These are phyloP conservation scores for Akanthomyces dipterigenus DNA, from an alignment of 2,329 filamentous ascomycete species.

Conservation along the genomic window DNA sequence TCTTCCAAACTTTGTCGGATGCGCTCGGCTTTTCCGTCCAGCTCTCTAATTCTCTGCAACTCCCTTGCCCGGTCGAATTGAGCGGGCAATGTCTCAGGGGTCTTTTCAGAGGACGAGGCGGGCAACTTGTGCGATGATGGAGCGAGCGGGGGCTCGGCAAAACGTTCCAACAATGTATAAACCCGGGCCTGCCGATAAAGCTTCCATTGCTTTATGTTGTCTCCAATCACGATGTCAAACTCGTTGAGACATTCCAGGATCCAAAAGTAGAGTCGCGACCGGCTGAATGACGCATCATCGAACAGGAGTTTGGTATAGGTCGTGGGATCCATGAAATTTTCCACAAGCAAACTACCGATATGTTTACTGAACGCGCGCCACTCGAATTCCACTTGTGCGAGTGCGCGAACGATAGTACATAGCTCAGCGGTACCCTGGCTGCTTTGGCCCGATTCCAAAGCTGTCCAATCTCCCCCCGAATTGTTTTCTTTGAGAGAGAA, in stretches of 20 bases:
- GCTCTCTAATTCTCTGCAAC: neutral
- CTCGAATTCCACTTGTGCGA: neutral
- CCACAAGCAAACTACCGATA: neutral
- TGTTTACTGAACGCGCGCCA: neutral
- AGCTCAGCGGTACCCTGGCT: neutral
- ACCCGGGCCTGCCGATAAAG: neutral
- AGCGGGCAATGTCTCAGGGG: neutral
- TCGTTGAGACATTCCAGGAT: neutral
- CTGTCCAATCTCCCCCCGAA: no score
- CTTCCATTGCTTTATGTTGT: neutral
- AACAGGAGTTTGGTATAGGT: neutral
- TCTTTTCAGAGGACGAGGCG: neutral
- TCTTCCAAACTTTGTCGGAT: neutral
- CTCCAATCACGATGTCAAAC: neutral
- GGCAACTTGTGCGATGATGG: neutral
- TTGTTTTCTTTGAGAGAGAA: neutral
- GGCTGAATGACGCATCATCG: neutral
- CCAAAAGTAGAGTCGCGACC: neutral
- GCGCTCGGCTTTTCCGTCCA: neutral
- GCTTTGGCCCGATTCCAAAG: neutral
- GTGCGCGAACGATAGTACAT: neutral
- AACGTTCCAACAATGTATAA: no score
- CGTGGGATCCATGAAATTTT: neutral
- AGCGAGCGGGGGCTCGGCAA: neutral
- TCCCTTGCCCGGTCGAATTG: neutral